Percentiles rank a stretch among this genome's conserved stretches.
Conservation (phyloP, 768 basidiomycete genomes). For the Exidia glandulosa region DNA sequence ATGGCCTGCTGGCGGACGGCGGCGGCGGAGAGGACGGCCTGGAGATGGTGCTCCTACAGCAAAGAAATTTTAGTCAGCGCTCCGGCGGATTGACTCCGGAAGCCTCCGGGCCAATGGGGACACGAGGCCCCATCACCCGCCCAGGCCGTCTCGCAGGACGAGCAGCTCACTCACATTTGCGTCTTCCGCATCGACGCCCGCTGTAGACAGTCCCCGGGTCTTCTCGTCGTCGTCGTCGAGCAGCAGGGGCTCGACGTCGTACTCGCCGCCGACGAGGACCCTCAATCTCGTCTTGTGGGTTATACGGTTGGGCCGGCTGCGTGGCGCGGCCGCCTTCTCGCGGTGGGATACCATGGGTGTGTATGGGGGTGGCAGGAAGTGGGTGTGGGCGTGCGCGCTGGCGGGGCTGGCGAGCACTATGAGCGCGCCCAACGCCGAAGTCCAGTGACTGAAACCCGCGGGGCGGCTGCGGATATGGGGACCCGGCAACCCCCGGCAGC, state of each 20-base stretch:
- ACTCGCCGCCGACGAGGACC: conserved; percentile 71
- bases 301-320: conserved; percentile 47
- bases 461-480: too few relatives aligned
- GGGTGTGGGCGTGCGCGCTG: neutral
- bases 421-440: too few relatives aligned
- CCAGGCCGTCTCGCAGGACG: conserved; percentile 31
- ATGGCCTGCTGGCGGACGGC: conserved; percentile 33
- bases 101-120: conserved; percentile 34
- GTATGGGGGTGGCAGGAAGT: neutral
- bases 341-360: too few relatives aligned
- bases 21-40: conserved; percentile 45
- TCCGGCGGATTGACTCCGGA: conserved; percentile 37
- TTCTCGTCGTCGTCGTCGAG: conserved; percentile 76
- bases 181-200: conserved; percentile 87
- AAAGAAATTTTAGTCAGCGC: conserved; percentile 34
- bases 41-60: conserved; percentile 46
- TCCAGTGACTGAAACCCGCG: too few relatives aligned
- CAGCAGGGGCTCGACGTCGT: conserved; percentile 66
- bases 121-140: conserved; percentile 35
- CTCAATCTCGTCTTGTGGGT: conserved; percentile 87
- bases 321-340: conserved; percentile 21
- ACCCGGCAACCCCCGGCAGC: neutral
- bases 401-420: neutral
- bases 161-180: conserved; percentile 63
- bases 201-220: conserved; percentile 67